Percentiles rank a stretch among this genome's conserved stretches.
Conservation (phyloP, 2,329 filamentous ascomycete genomes). For the Clonostachys rosea region DNA sequence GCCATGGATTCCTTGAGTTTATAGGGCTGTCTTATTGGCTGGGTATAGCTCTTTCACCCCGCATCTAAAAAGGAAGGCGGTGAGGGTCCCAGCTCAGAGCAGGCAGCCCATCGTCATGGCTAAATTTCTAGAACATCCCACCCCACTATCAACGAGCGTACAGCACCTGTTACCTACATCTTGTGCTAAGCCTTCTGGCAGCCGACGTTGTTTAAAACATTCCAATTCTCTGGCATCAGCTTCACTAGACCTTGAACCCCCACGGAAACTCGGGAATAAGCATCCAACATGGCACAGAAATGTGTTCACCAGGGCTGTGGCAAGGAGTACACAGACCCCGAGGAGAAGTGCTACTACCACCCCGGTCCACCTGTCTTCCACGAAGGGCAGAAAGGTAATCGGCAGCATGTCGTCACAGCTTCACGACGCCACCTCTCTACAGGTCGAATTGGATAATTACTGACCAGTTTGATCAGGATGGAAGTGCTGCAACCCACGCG, state of each 20-base stretch:
- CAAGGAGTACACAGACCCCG: constrained; percentile 76
- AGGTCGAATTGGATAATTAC: neutral
- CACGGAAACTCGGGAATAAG: neutral
- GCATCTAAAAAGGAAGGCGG: constrained; percentile 24
- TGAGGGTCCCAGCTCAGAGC: constrained; percentile 9
- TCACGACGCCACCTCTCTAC: no score
- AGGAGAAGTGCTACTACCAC: constrained; percentile 87
- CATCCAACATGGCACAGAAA: constrained; percentile 63
- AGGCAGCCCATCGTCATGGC: constrained; percentile 1
- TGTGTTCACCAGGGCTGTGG: constrained; percentile 96
- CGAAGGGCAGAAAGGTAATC: constrained; percentile 92
- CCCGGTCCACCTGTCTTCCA: constrained; percentile 93
- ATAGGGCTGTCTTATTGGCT: no score
- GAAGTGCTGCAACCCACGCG: constrained; percentile 98
- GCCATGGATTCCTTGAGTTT: no score
- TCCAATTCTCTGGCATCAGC: no score
- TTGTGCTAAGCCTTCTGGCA: no score
- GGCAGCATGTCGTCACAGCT: neutral
- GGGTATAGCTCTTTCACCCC: no score
- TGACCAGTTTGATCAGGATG: constrained; percentile 59
- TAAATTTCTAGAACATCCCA: constrained; percentile 35
- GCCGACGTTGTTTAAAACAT: no score
- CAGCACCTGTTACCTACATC: no score
- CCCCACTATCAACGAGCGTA: constrained; percentile 13
- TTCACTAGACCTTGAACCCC: no score